Base-by-base conservation (phyloP, 2,329 filamentous ascomycete genomes). In the Camillea tinctor region DNA sequence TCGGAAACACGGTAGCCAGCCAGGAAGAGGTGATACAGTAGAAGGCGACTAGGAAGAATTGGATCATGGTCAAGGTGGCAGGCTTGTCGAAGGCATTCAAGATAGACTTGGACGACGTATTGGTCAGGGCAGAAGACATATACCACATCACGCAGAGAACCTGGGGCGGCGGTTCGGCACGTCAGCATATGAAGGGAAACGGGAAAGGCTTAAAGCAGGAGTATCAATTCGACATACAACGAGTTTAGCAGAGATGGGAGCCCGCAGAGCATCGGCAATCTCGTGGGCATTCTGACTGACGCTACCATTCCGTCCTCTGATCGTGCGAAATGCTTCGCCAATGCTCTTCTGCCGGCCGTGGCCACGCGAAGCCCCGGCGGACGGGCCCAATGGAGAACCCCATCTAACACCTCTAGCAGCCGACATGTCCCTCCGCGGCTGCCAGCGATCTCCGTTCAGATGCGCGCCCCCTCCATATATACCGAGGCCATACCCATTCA, bases 21-120 rank as follows among this genome's bases (percentile, higher is more conserved):
- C 88, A 91, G 6, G 92, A 89, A 61, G 93, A 84, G 55, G 93
- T 75, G 23, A 98, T 74, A 76, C 95, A 99, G 81, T 93, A 95
- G 58, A 88, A 86, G 11, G 92, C 92, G 49, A 99, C 94, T 70
- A 97, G 93, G 59, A 87, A 90, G 77, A 99, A 99, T 81, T 99
- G 95, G 55, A 97, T 83, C 60, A 97, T 83, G 1, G 94, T 98
- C 69, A 98, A 84, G 20, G 94, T 97, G 30, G 95, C 90, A 1
- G 94, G 94, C 76, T 92, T 95, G 60, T 91, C 88, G 66, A 97
- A 92, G 50, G 92, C 91, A 67, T 92, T 97, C 63, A 98, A 82
- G 71, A 99, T 99, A 19, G 94, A 91, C 79, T 99, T 99, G 56
- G 95, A 97, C 22, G 95, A 98, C 1, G 95, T 97, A 74, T 98